Base-by-base conservation (phyloP, 345 rosid species). In the Bruguiera gymnorhiza region DNA sequence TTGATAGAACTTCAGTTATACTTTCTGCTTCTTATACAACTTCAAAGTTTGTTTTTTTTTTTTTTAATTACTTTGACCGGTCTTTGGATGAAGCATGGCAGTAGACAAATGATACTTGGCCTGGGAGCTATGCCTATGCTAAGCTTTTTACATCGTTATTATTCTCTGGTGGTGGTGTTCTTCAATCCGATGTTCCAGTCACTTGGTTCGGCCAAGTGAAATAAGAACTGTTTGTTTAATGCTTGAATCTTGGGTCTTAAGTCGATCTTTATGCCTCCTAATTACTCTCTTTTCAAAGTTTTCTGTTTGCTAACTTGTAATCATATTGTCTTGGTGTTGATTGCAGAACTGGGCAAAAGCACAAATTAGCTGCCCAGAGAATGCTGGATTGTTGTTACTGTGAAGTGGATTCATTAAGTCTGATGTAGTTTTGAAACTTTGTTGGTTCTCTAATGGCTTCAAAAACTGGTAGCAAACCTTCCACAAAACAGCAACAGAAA, bases 401-500 rank as follows among this genome's bases (percentile, higher is more conserved):
- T 43, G 64, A 61, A 30, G 53, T 69, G 74, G 76, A 67, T 70
- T 65, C 77, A 67, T 71, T 73, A 65, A 66, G 63, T 63, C 72
- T 78, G 79, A 81, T 77, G 83, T 53, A 57, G 59, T 65, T 43
- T 57, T 78, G 70, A 54, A 55, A 60, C 48, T 62, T 46, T 20
- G 59, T 54, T 62, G 48, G 29, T 62, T 52, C 2, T 48, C 79
- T 69, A 34, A 88, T 88, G 93, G 90, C 87, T 76, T 83, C 88
- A 20, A 83, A 73, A 75, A 62, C 73, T 66, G 67, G 77, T 70
- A 71, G 69, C 27, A 84, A 75, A 80, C 65, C 83, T 55, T 76
- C 86, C 60, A 52, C 76, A 30, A 82, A 75, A 60, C 83, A 69
- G 54, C 89, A 83, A 46, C 81, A 58, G 63, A 77, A 73, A 63